Evolutionary conservation across 306 rosid genomes (phyloP), one percentile per base, ranked within the genome.

Genomic region (Citrullus colocynthis): DNA sequence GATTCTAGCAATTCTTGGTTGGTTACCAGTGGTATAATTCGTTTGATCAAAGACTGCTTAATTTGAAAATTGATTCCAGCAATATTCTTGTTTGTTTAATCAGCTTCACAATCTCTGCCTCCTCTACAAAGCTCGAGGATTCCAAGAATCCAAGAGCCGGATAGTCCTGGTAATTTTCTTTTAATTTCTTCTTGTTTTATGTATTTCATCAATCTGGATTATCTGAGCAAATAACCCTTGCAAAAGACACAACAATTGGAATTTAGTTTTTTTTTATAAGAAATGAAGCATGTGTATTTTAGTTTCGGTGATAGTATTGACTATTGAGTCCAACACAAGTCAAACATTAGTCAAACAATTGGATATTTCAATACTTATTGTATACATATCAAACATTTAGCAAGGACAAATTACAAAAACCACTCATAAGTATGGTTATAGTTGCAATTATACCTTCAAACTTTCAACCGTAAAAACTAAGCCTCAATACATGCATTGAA

Each of bases 31-130:
- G 32, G 8, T 20, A 24, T 24, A 24, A 24, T 21, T 44, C 36
- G n/a, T n/a, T 6, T 2, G 1, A 41, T 20, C 21, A 5, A 60
- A 21, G 36, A 59, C 64, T 18, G n/a, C 17, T 48, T 48, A 28
- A 51, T 30, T 49, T 30, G 60, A 17, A 28, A 51, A 74, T 24
- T 74, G 21, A 52, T 48, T 16, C 16, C 54, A 48, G 54, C 54
- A 12, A 48, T n/a, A 48, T 2, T 30, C 18, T 32, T 30, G 17
- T 60, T 77, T 49, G 17, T n/a, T 10, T 62, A 4, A 21, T 32
- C 80, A 88, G 93, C 55, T 30, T 79, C 88, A 16, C 57, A 60
- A 17, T 60, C 83, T 60, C 85, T 90, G 51, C 89, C 96, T 6
- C 97, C 90, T 56, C 86, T 90, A 57, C 64, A 60, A 52, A 79